Conservation (phyloP, 2,329 filamentous ascomycete species). For the Penicillium sp. region DNA sequence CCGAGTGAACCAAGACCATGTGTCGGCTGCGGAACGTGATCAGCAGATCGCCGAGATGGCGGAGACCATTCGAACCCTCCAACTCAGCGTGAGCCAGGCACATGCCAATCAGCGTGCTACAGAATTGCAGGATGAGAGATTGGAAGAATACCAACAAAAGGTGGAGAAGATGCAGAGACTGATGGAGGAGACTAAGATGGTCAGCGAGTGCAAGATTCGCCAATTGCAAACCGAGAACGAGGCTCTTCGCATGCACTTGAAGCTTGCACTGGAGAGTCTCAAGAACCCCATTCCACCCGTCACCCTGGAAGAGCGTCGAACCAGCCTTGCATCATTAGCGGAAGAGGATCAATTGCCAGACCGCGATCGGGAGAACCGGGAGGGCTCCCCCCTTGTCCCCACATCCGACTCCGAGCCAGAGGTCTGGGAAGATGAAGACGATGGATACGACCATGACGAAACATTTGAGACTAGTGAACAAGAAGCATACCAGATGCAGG, state of each 20-base stretch:
- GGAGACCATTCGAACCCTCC: constrained; percentile 85
- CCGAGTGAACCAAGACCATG: constrained; percentile 91
- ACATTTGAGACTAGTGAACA: constrained; percentile 47
- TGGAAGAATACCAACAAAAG: constrained; percentile 93
- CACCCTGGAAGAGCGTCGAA: constrained; percentile 33
- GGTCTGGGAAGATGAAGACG: constrained; percentile 53
- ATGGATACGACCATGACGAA: constrained; percentile 54
- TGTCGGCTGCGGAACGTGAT: constrained; percentile 89
- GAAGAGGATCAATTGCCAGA: constrained; percentile 62
- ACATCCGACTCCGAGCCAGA: constrained; percentile 34
- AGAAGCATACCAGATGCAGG: constrained; percentile 68
- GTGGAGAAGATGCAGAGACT: constrained; percentile 88
- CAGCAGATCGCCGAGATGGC: constrained; percentile 93
- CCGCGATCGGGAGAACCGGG: constrained; percentile 43
- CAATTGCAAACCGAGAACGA: constrained; percentile 89
- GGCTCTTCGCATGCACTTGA: constrained; percentile 81
- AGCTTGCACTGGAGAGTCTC: constrained; percentile 79
- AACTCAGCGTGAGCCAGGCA: constrained; percentile 69
- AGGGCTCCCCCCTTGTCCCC: constrained; percentile 28
- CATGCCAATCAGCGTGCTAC: constrained; percentile 72
- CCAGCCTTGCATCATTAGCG: constrained; percentile 46
- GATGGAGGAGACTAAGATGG: constrained; percentile 91
- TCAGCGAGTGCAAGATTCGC: constrained; percentile 91
- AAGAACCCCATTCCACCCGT: constrained; percentile 81
- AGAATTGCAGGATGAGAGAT: constrained; percentile 74